Base-by-base conservation (phyloP, 2,329 filamentous ascomycete genomes). In the Fusarium denticulatum region DNA sequence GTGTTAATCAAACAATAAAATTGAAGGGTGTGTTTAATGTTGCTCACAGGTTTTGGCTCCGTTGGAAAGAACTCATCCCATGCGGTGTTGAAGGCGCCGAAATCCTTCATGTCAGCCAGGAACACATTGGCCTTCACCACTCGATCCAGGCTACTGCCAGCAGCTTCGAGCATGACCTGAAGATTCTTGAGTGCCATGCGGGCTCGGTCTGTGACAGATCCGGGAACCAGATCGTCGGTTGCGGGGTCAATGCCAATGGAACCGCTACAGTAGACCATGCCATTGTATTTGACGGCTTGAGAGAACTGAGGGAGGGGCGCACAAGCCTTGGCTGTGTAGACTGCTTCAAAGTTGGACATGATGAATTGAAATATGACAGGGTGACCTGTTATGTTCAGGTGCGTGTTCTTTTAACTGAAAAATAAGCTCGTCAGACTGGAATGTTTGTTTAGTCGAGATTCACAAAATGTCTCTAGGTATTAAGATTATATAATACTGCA, bases 51-150 rank as follows among this genome's bases (percentile, higher is more conserved):
- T 16, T 69, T 69, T 0, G 58, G 67, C 0, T 64, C 28, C 2
- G 12, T 8, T 0, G 67, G 58, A 1, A 58, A 69, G 10, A 59
- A 49, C 16, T 69, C 58, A 34, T 64, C 67, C 64, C 58, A 69
- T 7, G 52, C 64, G 22, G 20, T 11, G 13, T 69, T 69, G 6
- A 69, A 18, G 4, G 49, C 50, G 2, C 6, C 52, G 2, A 69
- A 69, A 10, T 69, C 45, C 6, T 63, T 58, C 57, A 69, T 68
- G 4, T 69, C 18, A 2, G 12, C 3, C 13, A 69, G 22, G 32
- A 69, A 68, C n/a, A 68, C 32, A 20, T 68, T 68, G 24, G 57
- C 57, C 34, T 58, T 68, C 3, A 68, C 50, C 2, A 68, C 50
- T 3, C 57, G 50, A 7, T 64, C 60, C 2, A 64, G 13, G 6